phyloP scores from a whole-genome alignment of 108 stramenopile genomes.

The Cyclotella cryptica region DNA sequence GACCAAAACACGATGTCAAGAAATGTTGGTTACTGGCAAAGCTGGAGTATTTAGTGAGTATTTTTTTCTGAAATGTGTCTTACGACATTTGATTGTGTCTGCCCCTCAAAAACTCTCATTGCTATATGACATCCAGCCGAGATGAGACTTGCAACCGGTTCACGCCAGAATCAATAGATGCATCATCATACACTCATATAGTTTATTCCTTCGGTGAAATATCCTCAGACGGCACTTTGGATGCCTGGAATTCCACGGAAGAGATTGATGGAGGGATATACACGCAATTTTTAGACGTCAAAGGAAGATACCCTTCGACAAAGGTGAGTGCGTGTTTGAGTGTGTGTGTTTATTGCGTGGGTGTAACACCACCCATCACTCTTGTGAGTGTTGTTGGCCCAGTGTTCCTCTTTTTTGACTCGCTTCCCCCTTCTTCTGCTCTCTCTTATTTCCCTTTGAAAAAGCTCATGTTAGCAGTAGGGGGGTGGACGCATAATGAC shows the following conservation, averaged over 20 bases:
- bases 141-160: conserved; percentile 47
- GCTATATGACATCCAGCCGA: conserved; percentile 10
- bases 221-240: conserved; percentile 31
- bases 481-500: conserved; percentile 58
- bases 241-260: conserved; percentile 46
- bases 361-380: no score
- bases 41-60: conserved; percentile 57
- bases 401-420: no score
- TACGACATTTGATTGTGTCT: neutral
- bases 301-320: conserved; percentile 30
- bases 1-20: conserved; percentile 36
- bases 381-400: no score
- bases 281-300: conserved; percentile 28
- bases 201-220: conserved; percentile 53
- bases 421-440: no score
- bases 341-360: no score
- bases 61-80: no score
- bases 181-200: conserved; percentile 52
- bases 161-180: conserved; percentile 47
- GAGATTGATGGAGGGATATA: conserved; percentile 42
- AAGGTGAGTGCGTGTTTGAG: neutral
- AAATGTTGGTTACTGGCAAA: conserved; percentile 59
- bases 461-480: conserved; percentile 44
- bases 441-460: neutral
- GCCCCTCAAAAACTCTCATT: neutral